A percentile compares a stretch with the other conserved stretches of the same genome.
Evolutionary conservation across 768 basidiomycete genomes (phyloP).

Genomic region (Cantharellus cinnabarinus): DNA sequence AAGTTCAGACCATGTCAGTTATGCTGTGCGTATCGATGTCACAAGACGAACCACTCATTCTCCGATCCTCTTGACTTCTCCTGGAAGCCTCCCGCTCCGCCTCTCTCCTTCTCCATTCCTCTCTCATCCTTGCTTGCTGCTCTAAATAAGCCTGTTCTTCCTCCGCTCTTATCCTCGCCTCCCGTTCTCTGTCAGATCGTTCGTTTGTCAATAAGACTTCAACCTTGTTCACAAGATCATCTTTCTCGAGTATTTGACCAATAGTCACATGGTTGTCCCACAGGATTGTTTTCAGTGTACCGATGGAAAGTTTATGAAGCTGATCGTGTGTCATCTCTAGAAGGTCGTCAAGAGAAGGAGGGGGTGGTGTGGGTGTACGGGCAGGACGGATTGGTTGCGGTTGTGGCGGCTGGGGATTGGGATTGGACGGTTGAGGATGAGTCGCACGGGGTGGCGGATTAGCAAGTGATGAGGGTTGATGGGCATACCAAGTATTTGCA

Average conservation of each 20-base stretch:
- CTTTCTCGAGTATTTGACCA: conserved; percentile 61
- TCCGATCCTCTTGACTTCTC: conserved; percentile 8
- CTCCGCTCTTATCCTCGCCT: conserved; percentile 24
- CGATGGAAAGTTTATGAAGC: conserved; percentile 42
- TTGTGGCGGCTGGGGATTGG: background rate
- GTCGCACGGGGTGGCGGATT: conserved; percentile 13
- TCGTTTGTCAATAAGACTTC: conserved; percentile 43
- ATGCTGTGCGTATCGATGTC: background rate
- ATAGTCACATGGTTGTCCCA: conserved; percentile 37
- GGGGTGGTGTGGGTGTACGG: conserved; percentile 20
- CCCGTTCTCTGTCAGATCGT: conserved; percentile 29
- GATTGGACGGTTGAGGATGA: background rate
- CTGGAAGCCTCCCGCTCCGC: conserved; percentile 3
- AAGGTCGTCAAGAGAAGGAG: conserved; percentile 48
- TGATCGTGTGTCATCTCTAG: conserved; percentile 37
- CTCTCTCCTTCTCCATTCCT: conserved; percentile 2
- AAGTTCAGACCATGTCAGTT: background rate
- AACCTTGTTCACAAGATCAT: conserved; percentile 60
- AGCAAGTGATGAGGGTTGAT: conserved; percentile 8
- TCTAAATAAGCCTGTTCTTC: conserved; percentile 12
- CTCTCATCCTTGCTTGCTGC: conserved; percentile 9
- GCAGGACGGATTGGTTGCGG: conserved; percentile 18
- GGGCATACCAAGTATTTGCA: conserved; percentile 4
- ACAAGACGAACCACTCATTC: background rate
- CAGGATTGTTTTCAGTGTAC: conserved; percentile 55